Evolutionary conservation across 768 basidiomycete genomes (phyloP).

Genomic region (Boletus vinaceobasis): DNA sequence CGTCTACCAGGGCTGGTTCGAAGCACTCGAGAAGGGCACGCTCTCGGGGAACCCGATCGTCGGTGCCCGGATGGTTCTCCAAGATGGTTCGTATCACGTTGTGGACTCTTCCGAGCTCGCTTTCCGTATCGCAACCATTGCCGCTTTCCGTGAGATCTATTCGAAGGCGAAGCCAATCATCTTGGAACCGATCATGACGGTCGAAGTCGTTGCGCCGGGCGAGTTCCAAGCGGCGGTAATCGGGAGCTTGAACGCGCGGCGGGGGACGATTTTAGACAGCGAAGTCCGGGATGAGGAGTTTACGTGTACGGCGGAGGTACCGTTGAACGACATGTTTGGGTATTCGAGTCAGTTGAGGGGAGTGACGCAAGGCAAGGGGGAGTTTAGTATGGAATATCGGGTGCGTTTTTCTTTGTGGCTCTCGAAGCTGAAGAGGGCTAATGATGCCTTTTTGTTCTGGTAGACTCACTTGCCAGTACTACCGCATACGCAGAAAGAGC

Average conservation of each 20-base stretch:
- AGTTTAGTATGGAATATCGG: constrained; percentile 80
- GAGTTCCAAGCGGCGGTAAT: constrained; percentile 98
- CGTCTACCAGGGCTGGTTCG: constrained; percentile 76
- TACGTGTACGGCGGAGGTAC: constrained; percentile 85
- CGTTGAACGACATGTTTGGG: constrained; percentile 97
- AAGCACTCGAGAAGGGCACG: constrained; percentile 88
- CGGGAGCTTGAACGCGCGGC: constrained; percentile 86
- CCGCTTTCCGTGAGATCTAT: constrained; percentile 92
- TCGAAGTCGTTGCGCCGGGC: constrained; percentile 91
- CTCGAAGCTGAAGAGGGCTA: neutral
- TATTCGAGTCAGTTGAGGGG: constrained; percentile 93
- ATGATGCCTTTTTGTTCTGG: neutral
- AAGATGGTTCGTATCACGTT: constrained; percentile 89
- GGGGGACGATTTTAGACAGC: constrained; percentile 92
- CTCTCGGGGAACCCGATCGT: constrained; percentile 85
- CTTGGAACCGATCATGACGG: constrained; percentile 97
- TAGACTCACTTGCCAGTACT: constrained; percentile 81
- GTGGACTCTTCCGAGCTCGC: constrained; percentile 97
- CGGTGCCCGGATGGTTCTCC: constrained; percentile 81
- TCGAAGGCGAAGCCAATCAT: constrained; percentile 72
- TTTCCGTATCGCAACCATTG: constrained; percentile 86
- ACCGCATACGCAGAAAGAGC: constrained; percentile 82
- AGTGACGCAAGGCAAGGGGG: constrained; percentile 94
- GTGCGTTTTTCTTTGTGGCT: constrained; percentile 34
- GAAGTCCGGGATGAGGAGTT: constrained; percentile 98